Conservation (phyloP, 2,329 filamentous ascomycete species). For the Penicillium sclerotigenum region DNA sequence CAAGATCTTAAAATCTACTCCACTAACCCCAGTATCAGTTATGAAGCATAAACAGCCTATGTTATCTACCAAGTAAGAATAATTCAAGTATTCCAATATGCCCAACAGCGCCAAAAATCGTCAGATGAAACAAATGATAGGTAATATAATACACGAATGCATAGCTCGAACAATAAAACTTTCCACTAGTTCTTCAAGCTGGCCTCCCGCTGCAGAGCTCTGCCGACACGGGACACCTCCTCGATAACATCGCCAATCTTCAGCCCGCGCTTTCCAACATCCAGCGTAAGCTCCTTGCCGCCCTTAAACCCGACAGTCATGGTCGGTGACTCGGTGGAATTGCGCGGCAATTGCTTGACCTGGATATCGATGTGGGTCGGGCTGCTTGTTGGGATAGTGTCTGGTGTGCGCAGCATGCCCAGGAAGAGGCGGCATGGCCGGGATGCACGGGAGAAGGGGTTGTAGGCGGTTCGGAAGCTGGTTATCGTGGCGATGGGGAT, state of each 20-base stretch:
- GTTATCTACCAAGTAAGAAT: background rate
- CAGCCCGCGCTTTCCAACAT: constrained; percentile 72
- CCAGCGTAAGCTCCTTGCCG: constrained; percentile 81
- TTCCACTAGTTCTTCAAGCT: constrained; percentile 58
- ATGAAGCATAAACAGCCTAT: background rate
- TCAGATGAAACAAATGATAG: constrained; percentile 7
- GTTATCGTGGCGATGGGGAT: constrained; percentile 53
- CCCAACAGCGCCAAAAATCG: constrained; percentile 7
- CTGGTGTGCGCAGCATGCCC: constrained; percentile 76
- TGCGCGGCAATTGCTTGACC: constrained; percentile 69
- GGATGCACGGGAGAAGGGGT: constrained; percentile 77
- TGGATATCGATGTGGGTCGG: constrained; percentile 72
- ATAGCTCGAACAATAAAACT: constrained; percentile 7
- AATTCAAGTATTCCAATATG: background rate
- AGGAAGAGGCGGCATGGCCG: constrained; percentile 87
- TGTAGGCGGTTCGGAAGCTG: constrained; percentile 81
- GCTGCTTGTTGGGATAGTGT: constrained; percentile 73
- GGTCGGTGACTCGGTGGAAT: constrained; percentile 64
- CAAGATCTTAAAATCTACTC: background rate
- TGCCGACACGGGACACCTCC: constrained; percentile 86
- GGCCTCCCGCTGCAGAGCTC: constrained; percentile 74
- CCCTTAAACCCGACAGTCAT: constrained; percentile 90
- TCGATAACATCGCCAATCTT: constrained; percentile 82
- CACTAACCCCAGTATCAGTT: background rate
- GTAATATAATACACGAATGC: constrained; percentile 18